Conservation (phyloP, 805 yeast genomes). For the Nakazawaea pomicola region DNA sequence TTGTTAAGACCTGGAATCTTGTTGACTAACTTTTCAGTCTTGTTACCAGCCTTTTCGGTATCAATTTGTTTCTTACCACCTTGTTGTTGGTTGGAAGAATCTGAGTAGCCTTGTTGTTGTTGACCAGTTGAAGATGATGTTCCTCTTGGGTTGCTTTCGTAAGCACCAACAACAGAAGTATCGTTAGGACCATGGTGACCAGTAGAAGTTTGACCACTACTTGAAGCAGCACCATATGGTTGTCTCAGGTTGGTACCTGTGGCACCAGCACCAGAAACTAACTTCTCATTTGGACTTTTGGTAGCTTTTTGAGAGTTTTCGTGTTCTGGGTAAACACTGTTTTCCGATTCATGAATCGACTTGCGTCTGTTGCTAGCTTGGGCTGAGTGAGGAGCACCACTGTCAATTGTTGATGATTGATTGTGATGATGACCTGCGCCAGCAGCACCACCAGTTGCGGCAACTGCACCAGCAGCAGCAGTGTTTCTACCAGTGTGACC, state of each 20-base stretch:
- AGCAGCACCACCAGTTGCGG: not conserved
- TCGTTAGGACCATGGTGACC: not conserved
- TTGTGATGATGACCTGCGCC: too few species aligned
- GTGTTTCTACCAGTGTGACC: not conserved
- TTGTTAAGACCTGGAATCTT: slow-evolving; percentile 8
- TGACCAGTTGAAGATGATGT: not conserved
- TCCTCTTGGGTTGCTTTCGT: not conserved
- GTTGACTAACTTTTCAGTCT: slow-evolving; percentile 4
- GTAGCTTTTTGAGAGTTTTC: not conserved
- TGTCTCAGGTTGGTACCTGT: slow-evolving; percentile 4
- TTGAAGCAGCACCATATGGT: slow-evolving; percentile 6
- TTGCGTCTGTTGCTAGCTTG: slow-evolving; percentile 1
- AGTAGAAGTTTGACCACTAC: not conserved
- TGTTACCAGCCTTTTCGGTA: slow-evolving; percentile 3
- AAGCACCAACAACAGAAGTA: not conserved
- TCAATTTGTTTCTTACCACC: not conserved
- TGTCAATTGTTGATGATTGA: not conserved
- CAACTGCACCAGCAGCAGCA: not conserved
- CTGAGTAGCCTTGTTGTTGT: not conserved
- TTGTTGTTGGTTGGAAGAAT: not conserved
- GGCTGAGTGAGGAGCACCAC: slow-evolving; percentile 8
- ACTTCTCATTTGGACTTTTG: slow-evolving; percentile 3
- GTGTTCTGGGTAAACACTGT: slow-evolving; percentile 9
- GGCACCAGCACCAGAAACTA: slow-evolving; percentile 10
- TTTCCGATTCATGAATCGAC: slow-evolving; percentile 5